phyloP scores from a whole-genome alignment of 768 basidiomycete genomes.

The Termitomyces sp. region DNA sequence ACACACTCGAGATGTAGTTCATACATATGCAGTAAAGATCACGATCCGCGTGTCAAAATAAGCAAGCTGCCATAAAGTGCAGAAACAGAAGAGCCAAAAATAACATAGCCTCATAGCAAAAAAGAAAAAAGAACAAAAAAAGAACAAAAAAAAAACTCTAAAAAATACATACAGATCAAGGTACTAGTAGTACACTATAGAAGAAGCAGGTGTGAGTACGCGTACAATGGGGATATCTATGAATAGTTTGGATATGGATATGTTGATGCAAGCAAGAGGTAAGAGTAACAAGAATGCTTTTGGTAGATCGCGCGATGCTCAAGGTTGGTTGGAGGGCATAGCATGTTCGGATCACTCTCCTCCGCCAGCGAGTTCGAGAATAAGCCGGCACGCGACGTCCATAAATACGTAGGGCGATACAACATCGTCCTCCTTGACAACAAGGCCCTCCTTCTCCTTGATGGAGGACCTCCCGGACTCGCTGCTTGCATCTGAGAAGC shows the following conservation, averaged over 20 bases:
- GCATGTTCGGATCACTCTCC: constrained; percentile 19
- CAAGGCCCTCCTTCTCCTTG: constrained; percentile 42
- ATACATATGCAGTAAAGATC: neutral
- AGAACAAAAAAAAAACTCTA: constrained; percentile 6
- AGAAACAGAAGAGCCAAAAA: neutral
- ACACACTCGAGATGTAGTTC: neutral
- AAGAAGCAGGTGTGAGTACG: constrained; percentile 5
- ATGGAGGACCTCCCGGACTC: constrained; percentile 49
- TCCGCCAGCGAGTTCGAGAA: constrained; percentile 84
- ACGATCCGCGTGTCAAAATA: neutral
- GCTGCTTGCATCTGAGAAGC: constrained; percentile 44
- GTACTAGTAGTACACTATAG: constrained; percentile 8
- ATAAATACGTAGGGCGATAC: constrained; percentile 92
- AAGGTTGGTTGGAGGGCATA: neutral
- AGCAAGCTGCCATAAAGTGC: neutral
- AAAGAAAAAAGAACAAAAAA: neutral
- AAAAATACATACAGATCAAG: constrained; percentile 12
- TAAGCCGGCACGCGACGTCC: constrained; percentile 91
- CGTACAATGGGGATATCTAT: constrained; percentile 14
- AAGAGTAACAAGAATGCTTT: neutral
- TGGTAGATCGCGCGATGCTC: neutral
- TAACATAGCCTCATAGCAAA: neutral
- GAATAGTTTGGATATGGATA: neutral
- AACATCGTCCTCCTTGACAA: constrained; percentile 52
- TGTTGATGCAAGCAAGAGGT: constrained; percentile 1